Conservation (phyloP, 192 early-diverging fungal genomes). For the Rhizoclosmatium sp. region DNA sequence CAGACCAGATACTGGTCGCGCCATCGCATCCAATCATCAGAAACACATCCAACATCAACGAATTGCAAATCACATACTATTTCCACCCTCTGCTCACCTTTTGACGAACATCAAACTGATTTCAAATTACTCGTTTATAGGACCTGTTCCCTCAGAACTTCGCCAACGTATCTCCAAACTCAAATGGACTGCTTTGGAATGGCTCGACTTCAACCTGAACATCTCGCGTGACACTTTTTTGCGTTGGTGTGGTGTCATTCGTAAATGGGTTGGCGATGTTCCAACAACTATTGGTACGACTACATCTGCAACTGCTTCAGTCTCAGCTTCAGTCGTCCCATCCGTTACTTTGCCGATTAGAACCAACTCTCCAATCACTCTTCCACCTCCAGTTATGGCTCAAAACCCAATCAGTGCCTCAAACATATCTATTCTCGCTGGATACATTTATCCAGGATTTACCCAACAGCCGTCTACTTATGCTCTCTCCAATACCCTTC, state of each 20-base stretch:
- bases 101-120: no score
- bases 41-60: no score
- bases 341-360: neutral
- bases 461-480: neutral
- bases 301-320: neutral
- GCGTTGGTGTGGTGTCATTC: constrained; percentile 15
- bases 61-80: no score
- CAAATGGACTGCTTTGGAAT: constrained; percentile 21
- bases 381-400: neutral
- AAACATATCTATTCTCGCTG: neutral
- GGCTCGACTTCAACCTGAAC: neutral
- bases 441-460: neutral
- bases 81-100: no score
- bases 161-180: neutral
- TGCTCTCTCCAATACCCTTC: neutral
- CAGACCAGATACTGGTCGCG: no score
- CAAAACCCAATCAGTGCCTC: neutral
- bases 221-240: constrained; percentile 7
- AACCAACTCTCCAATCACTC: neutral
- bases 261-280: constrained; percentile 18
- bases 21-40: no score
- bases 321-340: neutral
- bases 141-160: neutral
- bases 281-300: neutral
- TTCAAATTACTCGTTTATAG: no score